Evolutionary conservation across 495 filamentous ascomycete species (phyloP), one percentile per base, ranked within the genome.

Genomic region (Tuber melanosporum): DNA sequence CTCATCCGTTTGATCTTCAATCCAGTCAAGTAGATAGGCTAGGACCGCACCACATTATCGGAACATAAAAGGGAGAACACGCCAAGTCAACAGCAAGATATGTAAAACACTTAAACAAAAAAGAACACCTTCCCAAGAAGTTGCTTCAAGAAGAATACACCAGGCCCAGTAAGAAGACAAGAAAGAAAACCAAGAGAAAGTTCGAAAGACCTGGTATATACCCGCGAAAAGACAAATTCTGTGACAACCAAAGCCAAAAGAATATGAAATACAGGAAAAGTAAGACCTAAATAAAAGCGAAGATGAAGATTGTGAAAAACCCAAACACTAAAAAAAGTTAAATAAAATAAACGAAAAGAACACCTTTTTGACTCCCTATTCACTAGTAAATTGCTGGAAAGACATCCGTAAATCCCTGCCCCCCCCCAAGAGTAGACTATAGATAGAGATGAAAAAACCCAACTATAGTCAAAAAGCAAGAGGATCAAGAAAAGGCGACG

Each of bases 311-410:
- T 73, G 77, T 80, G 79, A 76, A 57, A 72, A 72, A 74, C 79
- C 79, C 79, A 74, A 79, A 70, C 70, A 79, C 78, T 80, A 80
- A 79, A 80, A 80, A 79, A 45, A 74, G 79, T 80, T 80, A 80
- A 74, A 80, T 80, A 76, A 76, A 46, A 73, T 76, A 76, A 78
- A 75, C 73, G 75, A 71, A 49, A 80, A 80, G 73, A 80, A 70
- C 73, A 47, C 75, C 71, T 78, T 52, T 80, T 78, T 80, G 79
- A 80, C 78, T 80, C 78, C 78, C 75, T 80, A 69, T 76, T 76
- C 77, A 80, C 73, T 78, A 73, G 71, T 71, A 80, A 79, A 73
- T 76, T 66, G 72, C 73, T 74, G 71, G 52, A 73, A 76, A 80
- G 26, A 45, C 78, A 71, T 62, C 70, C 73, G 43, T 71, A 66